Evolutionary conservation across 345 rosid genomes (phyloP), one percentile per base, ranked within the genome.

Genomic region (Barbarea vulgaris): DNA sequence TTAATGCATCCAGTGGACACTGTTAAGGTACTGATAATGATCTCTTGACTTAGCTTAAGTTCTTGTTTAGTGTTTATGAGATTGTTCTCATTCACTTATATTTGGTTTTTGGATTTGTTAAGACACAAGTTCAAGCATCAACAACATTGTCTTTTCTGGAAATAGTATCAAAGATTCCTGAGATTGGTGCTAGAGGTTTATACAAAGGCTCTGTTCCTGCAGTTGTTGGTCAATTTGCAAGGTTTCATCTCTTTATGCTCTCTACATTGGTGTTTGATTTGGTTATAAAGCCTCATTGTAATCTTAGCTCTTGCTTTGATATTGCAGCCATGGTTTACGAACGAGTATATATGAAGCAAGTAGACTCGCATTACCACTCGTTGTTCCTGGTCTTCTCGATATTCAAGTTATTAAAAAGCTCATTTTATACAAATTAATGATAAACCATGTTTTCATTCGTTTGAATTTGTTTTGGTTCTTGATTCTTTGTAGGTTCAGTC

Each of bases 41-140:
- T 50, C 30, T 41, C 63, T 46, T 17, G 58, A 33, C 28, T 44
- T 1, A 39, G 8, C 30, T 44, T 5, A 13, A 8, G 18, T 21
- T 70, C 17, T 44, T 62, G 18, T 39, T 57, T 59, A 39, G n/a
- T 73, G 33, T n/a, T 46, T 67, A 19, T 34, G 48, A 47, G 12
- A 30, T 18, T 19, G 31, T 64, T 60, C 8, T 22, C 0, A 9
- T 14, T 42, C n/a, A n/a, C n/a, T n/a, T n/a, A n/a, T n/a, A n/a
- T n/a, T n/a, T 57, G 36, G 17, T 12, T 60, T 9, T 19, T 54
- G 2, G 57, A 59, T 48, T 79, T 11, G 42, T 36, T 62, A 72
- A 93, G 98, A 93, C 98, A 71, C 93, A 91, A 67, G 96, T 94
- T 74, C 98, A 94, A 79, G 98, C 98, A 66, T 94, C 98, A 37